Evolutionary conservation across 176 grass and related monocot genomes (phyloP).

Genomic region (Musa acuminata): DNA sequence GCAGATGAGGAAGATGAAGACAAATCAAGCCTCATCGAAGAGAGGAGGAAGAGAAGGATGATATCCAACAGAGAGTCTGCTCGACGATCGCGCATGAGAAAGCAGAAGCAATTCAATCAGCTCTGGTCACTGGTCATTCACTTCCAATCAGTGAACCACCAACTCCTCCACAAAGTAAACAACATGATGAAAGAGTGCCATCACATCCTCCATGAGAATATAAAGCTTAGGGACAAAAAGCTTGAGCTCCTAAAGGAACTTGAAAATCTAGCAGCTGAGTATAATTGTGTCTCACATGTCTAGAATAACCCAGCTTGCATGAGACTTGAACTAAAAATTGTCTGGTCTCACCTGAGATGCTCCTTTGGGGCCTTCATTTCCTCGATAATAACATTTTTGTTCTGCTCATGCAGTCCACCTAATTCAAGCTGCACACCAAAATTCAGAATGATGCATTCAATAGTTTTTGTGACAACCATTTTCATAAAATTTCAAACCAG

Average conservation of each 20-base stretch:
- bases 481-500: neutral
- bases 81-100: slow-evolving; percentile 77
- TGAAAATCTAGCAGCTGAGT: slow-evolving; percentile 23
- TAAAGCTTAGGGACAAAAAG: slow-evolving; percentile 36
- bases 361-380: neutral
- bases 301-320: neutral
- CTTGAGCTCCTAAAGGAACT: slow-evolving; percentile 49
- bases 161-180: slow-evolving; percentile 71
- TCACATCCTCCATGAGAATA: slow-evolving; percentile 42
- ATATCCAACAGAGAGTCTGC: slow-evolving; percentile 92
- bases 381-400: neutral
- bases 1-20: slow-evolving; percentile 25
- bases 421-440: neutral
- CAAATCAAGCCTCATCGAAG: slow-evolving; percentile 29
- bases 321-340: neutral
- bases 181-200: slow-evolving; percentile 33
- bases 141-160: slow-evolving; percentile 49
- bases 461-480: neutral
- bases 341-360: neutral
- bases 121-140: slow-evolving; percentile 54
- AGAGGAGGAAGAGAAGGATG: slow-evolving; percentile 73
- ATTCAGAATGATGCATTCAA: neutral
- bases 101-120: slow-evolving; percentile 77
- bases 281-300: slow-evolving; percentile 2
- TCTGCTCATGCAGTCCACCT: neutral